Evolutionary conservation across 2,329 filamentous ascomycete genomes (phyloP).

Genomic region (Atkinsonella texensis): DNA sequence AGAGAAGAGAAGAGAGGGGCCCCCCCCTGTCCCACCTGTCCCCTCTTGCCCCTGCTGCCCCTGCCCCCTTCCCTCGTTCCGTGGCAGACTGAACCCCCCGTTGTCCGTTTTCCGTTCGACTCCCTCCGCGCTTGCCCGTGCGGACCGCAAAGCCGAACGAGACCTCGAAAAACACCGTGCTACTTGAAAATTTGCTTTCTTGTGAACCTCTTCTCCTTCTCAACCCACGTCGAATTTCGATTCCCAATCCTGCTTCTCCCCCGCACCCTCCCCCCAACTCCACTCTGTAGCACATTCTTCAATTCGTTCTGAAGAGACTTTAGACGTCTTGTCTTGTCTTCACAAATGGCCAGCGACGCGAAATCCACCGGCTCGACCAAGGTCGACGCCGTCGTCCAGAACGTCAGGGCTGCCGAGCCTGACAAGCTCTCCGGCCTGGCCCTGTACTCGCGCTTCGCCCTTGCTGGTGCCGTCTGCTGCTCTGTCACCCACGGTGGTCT

Average conservation of each 20-base stretch:
- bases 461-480: slow-evolving; percentile 96
- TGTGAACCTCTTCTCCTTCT: not conserved
- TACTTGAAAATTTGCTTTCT: slow-evolving; percentile 2
- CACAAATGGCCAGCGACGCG: slow-evolving; percentile 30
- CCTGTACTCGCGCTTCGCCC: slow-evolving; percentile 93
- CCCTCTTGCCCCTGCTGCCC: too few species aligned
- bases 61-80: too few species aligned
- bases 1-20: too few species aligned
- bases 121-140: not conserved
- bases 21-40: too few species aligned
- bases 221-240: slow-evolving; percentile 3
- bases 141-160: slow-evolving; percentile 1
- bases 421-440: slow-evolving; percentile 38
- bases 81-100: too few species aligned
- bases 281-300: slow-evolving; percentile 7
- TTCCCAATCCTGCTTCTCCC: not conserved
- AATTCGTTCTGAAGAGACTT: slow-evolving; percentile 1
- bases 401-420: slow-evolving; percentile 27
- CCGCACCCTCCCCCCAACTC: slow-evolving; percentile 3
- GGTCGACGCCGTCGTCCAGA: slow-evolving; percentile 32
- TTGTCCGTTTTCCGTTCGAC: not conserved
- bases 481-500: slow-evolving; percentile 93
- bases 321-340: slow-evolving; percentile 3
- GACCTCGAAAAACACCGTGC: not conserved
- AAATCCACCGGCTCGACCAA: slow-evolving; percentile 28